Base-by-base conservation (phyloP, 2,329 filamentous ascomycete genomes). In the Sporothrix phasma region DNA sequence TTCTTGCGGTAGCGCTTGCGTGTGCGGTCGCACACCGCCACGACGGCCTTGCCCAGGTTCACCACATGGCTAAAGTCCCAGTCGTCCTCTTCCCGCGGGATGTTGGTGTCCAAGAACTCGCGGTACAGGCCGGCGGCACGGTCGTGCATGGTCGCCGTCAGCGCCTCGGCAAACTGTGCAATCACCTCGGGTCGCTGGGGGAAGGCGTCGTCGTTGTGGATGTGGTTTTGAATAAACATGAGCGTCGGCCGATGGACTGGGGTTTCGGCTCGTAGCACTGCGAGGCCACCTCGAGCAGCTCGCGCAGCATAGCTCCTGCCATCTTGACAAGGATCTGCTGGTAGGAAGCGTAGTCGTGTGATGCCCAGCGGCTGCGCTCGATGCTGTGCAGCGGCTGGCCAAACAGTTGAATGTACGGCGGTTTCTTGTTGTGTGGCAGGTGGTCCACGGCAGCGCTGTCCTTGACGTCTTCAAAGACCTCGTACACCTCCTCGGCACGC, bases 41-140 rank as follows among this genome's bases (percentile, higher is more conserved):
- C 87, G 5, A 97, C 90, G 0, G 86, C 85, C 72, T 94, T 90
- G 17, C 92, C 92, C 26, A 99, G 83, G 71, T 92, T 85, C 65
- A 97, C 91, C 64, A 97, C 88, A 74, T 97, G 90, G 67, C 84
- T 88, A 73, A 96, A 93, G 69, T 97, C 86, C 92, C 94, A 97
- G 59, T 90, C 83, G 68, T 92, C 86, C 69, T 90, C 87, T 63
- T 88, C 84, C 39, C 88, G 83, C 1, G 92, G 92, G 1, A 99
- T 87, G 71, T 92, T 84, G 67, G 87, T 85, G 65, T 92, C 84
- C 58, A 97, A 83, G 68, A 92, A 86, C 31, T 83, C 84, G 63
- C 88, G 84, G 72, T 99, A 97, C 5, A 88, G 87, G n/a, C 87
- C 84, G 19, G 84, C 84, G 7, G 93, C 92, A 71, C 88, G 88